These are phyloP conservation scores for Fragosphaeria purpurea DNA, from an alignment of 2,329 filamentous ascomycete species.

Conservation along the genomic window DNA sequence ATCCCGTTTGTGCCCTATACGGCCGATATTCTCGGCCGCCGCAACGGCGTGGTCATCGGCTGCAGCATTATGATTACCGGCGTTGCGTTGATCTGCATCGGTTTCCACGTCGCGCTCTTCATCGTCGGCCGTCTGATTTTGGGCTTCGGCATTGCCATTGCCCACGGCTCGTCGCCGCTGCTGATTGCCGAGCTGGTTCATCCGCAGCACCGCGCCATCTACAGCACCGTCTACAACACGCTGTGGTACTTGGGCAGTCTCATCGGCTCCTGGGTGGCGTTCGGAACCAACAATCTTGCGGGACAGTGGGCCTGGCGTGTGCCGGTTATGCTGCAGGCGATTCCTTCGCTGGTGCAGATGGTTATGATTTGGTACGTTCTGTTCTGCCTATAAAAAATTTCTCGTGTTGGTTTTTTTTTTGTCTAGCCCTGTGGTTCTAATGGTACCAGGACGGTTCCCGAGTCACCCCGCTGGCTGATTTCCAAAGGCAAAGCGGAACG, in stretches of 20 bases:
- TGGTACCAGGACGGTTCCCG: conserved; percentile 11
- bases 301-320: conserved; percentile 12
- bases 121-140: conserved; percentile 13
- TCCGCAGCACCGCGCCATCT: conserved; percentile 10
- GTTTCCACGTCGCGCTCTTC: conserved; percentile 24
- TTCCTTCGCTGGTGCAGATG: conserved; percentile 13
- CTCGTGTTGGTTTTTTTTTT: no score
- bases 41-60: conserved; percentile 33
- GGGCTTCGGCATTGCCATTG: conserved; percentile 14
- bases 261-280: conserved; percentile 15
- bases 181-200: conserved; percentile 11
- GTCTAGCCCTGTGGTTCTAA: no score
- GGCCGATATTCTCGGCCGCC: conserved; percentile 34
- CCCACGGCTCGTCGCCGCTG: conserved; percentile 9
- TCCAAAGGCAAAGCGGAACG: conserved; percentile 10
- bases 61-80: conserved; percentile 27
- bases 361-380: conserved; percentile 5
- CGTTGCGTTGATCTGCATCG: conserved; percentile 28
- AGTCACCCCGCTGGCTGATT: conserved; percentile 21
- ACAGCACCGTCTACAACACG: conserved; percentile 13
- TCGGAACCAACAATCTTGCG: conserved; percentile 9
- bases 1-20: conserved; percentile 35
- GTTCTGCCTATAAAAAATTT: no score
- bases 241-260: conserved; percentile 22
- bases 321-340: conserved; percentile 12